Base-by-base conservation (phyloP, 2,329 filamentous ascomycete species). In the Ophiobolus disseminans region DNA sequence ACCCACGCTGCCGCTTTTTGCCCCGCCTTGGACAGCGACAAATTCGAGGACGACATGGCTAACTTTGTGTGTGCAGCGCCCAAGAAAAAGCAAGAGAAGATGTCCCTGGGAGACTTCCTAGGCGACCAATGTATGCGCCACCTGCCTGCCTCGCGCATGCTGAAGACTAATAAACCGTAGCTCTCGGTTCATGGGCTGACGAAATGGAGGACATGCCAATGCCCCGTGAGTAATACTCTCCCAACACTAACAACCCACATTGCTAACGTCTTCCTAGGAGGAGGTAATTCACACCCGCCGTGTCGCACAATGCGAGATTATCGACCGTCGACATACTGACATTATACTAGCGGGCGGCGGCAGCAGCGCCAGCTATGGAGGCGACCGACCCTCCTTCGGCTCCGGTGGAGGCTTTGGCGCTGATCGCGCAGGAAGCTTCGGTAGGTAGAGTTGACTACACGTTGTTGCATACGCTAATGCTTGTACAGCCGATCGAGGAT, bases 91-190 rank as follows among this genome's bases (percentile, higher is more conserved):
- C 83, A 86, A 77, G 88, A 96, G 86, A 99, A 95, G 84, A 93
- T 99, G 89, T 91, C 90, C 82, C 87, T 97, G 74, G 90, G 91
- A 82, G 90, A 91, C 79, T 99, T 99, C 85, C 85, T 99, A 82
- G 83, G 84, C 73, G 91, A 97, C 77, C 84, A 91, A 77, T 87
- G 93, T 97, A 83, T 78, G 90, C 67, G 65, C 62, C 60, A 57
- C 58, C 55, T 51, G 59, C 41, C 26, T 42, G 51, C 61, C 43
- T 39, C 46, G 49, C 50, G 50, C 45, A 57, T 54, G 56, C 40
- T 45, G 37, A 35, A 51, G 41, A 66, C 69, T 73, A 56, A 70
- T 65, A 50, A 37, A 41, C 41, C 50, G 53, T 69, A 89, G 86
- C 83, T 68, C 82, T 87, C 72, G 91, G 93, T 72, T 97, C 94